These are phyloP conservation scores for Parachaetomium inaequale DNA, from an alignment of 495 filamentous ascomycete genomes.

Conservation along the genomic window DNA sequence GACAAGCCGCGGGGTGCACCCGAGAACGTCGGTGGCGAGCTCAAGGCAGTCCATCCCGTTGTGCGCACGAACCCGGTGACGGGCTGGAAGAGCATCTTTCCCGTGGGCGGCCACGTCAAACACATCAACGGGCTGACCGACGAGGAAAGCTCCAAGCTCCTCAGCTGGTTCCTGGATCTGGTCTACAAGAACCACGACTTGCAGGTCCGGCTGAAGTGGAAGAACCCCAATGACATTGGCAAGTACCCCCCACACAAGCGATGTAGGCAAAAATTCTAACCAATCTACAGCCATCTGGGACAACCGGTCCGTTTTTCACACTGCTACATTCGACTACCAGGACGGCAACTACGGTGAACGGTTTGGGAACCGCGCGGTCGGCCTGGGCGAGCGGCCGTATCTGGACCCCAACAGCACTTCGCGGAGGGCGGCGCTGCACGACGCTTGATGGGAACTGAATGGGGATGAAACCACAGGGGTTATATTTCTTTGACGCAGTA, in stretches of 20 bases:
- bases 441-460: background rate
- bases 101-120: slow-evolving; percentile 57
- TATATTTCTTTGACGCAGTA: too few species aligned
- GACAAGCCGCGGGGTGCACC: slow-evolving; percentile 57
- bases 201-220: slow-evolving; percentile 65
- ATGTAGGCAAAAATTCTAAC: background rate
- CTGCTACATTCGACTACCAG: slow-evolving; percentile 63
- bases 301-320: slow-evolving; percentile 65
- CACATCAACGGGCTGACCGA: slow-evolving; percentile 63
- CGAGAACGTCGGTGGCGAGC: slow-evolving; percentile 58
- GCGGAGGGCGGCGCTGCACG: slow-evolving; percentile 50
- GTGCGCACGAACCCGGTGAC: slow-evolving; percentile 75
- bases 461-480: too few species aligned
- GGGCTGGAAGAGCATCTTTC: slow-evolving; percentile 71
- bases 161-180: slow-evolving; percentile 56
- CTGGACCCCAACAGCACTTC: slow-evolving; percentile 57
- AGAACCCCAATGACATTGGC: slow-evolving; percentile 56
- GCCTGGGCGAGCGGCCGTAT: slow-evolving; percentile 64
- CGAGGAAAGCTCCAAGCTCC: slow-evolving; percentile 56
- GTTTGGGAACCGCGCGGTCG: slow-evolving; percentile 59
- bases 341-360: slow-evolving; percentile 52
- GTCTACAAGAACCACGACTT: slow-evolving; percentile 71
- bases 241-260: background rate
- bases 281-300: slow-evolving; percentile 64
- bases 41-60: slow-evolving; percentile 63